Base-by-base conservation (phyloP, 2,329 filamentous ascomycete species). In the Xylaria multiplex region DNA sequence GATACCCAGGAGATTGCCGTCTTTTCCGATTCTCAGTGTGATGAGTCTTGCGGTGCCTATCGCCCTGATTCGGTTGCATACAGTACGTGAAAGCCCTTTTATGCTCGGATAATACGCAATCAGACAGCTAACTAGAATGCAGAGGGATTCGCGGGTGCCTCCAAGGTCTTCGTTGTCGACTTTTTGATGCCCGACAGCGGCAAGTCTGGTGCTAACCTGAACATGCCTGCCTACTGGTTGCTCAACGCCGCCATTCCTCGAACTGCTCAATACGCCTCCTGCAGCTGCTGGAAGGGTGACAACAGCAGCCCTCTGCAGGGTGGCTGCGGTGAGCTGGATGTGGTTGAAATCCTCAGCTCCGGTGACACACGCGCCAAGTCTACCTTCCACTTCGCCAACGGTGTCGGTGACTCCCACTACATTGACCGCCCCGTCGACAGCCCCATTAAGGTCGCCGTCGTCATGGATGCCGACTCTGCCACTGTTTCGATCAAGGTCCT, bases 221-320 rank as follows among this genome's bases (percentile, higher is more conserved):
- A 93, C 78, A 91, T 91, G 85, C 91, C 91, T 8, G 89, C 91
- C 48, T 85, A 90, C 77, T 94, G 92, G 92, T 81, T 90, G 56
- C 85, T 94, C 66, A 94, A 94, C 79, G 88, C 87, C 19, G 84
- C 87, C 66, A 92, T 94, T 67, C 88, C 91, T 30, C 88, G 88
- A 66, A 89, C 90, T 5, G 81, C 85, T 5, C 91, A 93, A 77
- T 93, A 93, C 80, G 84, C 84, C 69, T 79, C 80, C 2, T 94
- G 91, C 83, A 91, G 87, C 65, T 94, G 92, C 83, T 93, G 91
- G 91, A 79, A 78, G 13, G 82, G 79, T 75, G 73, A 75, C 66
- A 71, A 73, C 70, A 30, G 63, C 0, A 72, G 68, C 69, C 75
- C 75, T 2, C 64, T 65, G 8, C 43, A 74, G 46, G 74, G 74